Evolutionary conservation across 306 rosid genomes (phyloP).

Genomic region (Fagus crenata): DNA sequence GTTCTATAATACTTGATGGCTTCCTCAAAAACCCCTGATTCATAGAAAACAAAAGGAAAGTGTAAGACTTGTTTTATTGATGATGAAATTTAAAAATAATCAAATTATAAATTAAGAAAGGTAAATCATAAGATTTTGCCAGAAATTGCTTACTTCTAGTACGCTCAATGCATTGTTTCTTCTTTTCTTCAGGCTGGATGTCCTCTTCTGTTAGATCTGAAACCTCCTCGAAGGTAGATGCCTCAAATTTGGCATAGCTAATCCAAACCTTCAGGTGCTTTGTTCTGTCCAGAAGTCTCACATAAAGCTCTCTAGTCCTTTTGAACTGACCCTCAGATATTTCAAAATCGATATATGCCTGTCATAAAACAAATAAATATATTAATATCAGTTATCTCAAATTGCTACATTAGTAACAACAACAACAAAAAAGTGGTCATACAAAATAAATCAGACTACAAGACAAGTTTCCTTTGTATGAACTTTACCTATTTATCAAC

Average conservation of each 20-base stretch:
- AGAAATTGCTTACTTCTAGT: conserved; percentile 67
- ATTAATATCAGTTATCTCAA: background rate
- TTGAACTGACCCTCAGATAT: conserved; percentile 78
- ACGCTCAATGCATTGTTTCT: conserved; percentile 56
- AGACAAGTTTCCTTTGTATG: too few species aligned
- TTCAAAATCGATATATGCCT: conserved; percentile 91
- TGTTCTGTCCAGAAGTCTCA: conserved; percentile 85
- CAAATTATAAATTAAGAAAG: conserved; percentile 1
- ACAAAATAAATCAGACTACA: background rate
- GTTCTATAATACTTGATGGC: conserved; percentile 75
- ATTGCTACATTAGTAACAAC: background rate
- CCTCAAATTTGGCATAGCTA: conserved; percentile 81
- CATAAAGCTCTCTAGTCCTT: conserved; percentile 77
- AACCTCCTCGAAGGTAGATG: conserved; percentile 52
- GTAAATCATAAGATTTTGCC: conserved; percentile 18
- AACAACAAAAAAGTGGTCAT: background rate
- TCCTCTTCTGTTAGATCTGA: conserved; percentile 36
- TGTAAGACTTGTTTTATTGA: background rate
- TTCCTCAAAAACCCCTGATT: conserved; percentile 80
- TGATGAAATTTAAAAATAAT: conserved; percentile 13
- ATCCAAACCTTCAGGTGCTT: conserved; percentile 95
- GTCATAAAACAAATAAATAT: conserved; percentile 25
- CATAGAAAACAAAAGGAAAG: conserved; percentile 7
- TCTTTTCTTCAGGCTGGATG: conserved; percentile 39
- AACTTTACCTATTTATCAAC: background rate